These are phyloP conservation scores for Pythium coloratum DNA, from an alignment of 352 stramenopile species.

Conservation along the genomic window DNA sequence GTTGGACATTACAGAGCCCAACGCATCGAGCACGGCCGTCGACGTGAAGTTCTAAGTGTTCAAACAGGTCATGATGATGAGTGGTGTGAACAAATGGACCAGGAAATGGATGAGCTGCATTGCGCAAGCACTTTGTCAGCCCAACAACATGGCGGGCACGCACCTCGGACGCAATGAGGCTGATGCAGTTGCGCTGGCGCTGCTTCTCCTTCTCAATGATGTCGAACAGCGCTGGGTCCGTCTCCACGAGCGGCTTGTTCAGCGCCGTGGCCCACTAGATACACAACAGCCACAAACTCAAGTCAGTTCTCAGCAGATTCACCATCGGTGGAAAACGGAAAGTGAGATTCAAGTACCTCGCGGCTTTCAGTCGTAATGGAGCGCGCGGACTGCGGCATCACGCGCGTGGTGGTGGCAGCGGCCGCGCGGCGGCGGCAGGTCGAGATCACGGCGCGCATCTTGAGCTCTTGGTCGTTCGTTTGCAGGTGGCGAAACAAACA, in stretches of 20 bases:
- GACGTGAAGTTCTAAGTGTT: conserved; percentile 96
- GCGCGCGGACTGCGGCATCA: conserved; percentile 18
- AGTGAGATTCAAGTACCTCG: conserved; percentile 23
- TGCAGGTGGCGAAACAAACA: conserved; percentile 4
- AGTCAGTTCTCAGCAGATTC: no score
- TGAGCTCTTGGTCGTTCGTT: background rate
- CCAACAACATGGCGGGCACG: background rate
- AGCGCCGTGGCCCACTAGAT: conserved; percentile 67
- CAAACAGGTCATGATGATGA: background rate
- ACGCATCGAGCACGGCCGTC: conserved; percentile 95
- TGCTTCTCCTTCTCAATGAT: conserved; percentile 98
- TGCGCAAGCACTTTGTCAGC: background rate
- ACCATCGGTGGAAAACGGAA: no score
- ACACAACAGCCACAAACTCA: background rate
- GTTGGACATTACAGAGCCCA: conserved; percentile 99
- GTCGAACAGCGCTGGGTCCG: conserved; percentile 92
- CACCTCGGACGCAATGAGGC: conserved; percentile 98
- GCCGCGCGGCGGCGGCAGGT: conserved; percentile 21
- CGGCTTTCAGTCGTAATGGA: conserved; percentile 60
- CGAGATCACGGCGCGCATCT: conserved; percentile 31
- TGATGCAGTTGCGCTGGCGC: conserved; percentile 96
- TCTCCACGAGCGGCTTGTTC: conserved; percentile 87
- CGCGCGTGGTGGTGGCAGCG: background rate
- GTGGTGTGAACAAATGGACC: background rate
- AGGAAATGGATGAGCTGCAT: conserved; percentile 2